Conservation (phyloP, 768 basidiomycete genomes). For the Suillus spraguei region DNA sequence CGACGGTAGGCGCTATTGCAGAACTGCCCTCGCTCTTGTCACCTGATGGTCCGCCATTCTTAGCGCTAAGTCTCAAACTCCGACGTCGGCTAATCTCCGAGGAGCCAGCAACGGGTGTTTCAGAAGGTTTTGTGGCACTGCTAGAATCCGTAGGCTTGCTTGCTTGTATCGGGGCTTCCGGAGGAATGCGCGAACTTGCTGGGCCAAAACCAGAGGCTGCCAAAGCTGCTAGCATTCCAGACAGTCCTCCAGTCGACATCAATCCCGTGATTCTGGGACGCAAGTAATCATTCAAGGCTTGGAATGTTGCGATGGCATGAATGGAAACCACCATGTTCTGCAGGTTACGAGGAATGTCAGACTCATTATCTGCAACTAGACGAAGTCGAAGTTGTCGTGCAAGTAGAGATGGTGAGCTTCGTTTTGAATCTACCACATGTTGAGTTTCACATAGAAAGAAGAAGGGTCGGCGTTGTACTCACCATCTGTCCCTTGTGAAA, state of each 20-base stretch:
- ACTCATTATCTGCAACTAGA: slow-evolving; percentile 85
- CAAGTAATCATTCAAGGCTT: slow-evolving; percentile 94
- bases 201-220: slow-evolving; percentile 73
- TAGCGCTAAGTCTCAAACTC: slow-evolving; percentile 82
- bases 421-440: slow-evolving; percentile 71
- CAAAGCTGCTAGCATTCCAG: slow-evolving; percentile 90
- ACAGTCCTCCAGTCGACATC: slow-evolving; percentile 63
- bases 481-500: slow-evolving; percentile 84
- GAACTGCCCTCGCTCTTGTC: slow-evolving; percentile 21
- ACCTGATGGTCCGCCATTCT: slow-evolving; percentile 41
- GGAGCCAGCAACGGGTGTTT: slow-evolving; percentile 35
- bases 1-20: slow-evolving; percentile 16
- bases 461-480: slow-evolving; percentile 23
- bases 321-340: slow-evolving; percentile 96
- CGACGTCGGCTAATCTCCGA: slow-evolving; percentile 63
- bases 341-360: slow-evolving; percentile 83
- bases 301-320: slow-evolving; percentile 97
- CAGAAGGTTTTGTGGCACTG: slow-evolving; percentile 29
- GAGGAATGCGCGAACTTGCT: slow-evolving; percentile 39
- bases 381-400: slow-evolving; percentile 90
- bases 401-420: slow-evolving; percentile 88
- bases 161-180: slow-evolving; percentile 36
- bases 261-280: slow-evolving; percentile 85
- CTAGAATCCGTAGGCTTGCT: slow-evolving; percentile 20
- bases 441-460: slow-evolving; percentile 5